Percentiles rank a stretch among this genome's conserved stretches.
These are phyloP conservation scores for Porogramme epimiltina DNA, from an alignment of 1,284 basidiomycete species.

Conservation along the genomic window DNA sequence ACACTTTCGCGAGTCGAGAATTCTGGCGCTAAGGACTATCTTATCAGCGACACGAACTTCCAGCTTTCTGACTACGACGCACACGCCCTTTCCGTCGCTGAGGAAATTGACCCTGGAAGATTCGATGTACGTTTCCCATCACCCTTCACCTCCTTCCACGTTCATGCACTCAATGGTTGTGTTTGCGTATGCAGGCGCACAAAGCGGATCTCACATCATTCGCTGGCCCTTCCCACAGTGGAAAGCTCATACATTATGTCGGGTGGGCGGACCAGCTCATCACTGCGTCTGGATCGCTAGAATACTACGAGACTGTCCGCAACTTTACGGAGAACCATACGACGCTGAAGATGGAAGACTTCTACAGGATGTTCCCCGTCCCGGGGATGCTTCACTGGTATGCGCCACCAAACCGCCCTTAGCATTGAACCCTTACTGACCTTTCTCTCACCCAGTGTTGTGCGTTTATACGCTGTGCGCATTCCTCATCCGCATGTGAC, in stretches of 20 bases:
- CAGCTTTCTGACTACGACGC: neutral
- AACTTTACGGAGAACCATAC: conserved; percentile 26
- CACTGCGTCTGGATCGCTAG: conserved; percentile 28
- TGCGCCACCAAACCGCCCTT: neutral
- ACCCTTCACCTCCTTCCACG: neutral
- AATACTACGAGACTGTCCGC: conserved; percentile 37
- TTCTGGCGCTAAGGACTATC: neutral
- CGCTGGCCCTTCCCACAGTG: conserved; percentile 26
- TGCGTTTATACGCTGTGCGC: neutral
- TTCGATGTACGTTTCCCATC: neutral
- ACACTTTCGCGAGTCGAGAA: neutral
- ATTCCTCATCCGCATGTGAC: too few species aligned
- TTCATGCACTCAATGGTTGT: too few species aligned
- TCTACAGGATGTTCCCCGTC: conserved; percentile 43
- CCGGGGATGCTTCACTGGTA: conserved; percentile 43
- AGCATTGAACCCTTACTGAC: neutral
- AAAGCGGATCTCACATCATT: conserved; percentile 30
- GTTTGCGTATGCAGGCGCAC: conserved; percentile 16
- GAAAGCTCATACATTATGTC: conserved; percentile 34
- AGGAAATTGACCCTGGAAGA: neutral
- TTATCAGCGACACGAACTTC: neutral
- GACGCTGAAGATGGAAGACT: conserved; percentile 30
- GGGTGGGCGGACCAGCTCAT: neutral
- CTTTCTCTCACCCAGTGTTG: neutral
- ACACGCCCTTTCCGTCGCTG: neutral